A percentile compares a stretch with the other conserved stretches of the same genome.
Evolutionary conservation across 192 early-diverging fungal species (phyloP).

Genomic region (Cetraspora pellucida): DNA sequence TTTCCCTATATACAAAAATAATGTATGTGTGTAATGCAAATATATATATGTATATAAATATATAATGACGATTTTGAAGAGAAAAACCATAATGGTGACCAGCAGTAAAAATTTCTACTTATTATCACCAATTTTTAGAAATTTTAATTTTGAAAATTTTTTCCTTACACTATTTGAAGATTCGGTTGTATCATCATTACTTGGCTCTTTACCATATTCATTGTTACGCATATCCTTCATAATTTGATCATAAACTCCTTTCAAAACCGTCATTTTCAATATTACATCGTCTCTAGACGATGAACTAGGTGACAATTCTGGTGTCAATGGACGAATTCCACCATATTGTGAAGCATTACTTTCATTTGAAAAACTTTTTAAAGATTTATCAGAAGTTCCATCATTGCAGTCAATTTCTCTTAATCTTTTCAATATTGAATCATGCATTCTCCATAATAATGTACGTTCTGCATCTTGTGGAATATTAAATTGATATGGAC

Average conservation of each 20-base stretch:
- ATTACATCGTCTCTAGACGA: slow-evolving; percentile 37
- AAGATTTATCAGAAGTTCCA: slow-evolving; percentile 35
- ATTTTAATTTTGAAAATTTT: slow-evolving; percentile 32
- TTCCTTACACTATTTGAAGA: slow-evolving; percentile 25
- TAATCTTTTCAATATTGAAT: slow-evolving; percentile 47
- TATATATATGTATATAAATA: too few species aligned
- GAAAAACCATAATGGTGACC: too few species aligned
- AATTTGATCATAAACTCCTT: slow-evolving; percentile 52
- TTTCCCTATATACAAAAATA: too few species aligned
- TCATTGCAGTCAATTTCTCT: slow-evolving; percentile 48
- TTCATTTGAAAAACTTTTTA: slow-evolving; percentile 27
- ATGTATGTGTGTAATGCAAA: too few species aligned
- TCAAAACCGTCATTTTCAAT: slow-evolving; percentile 47
- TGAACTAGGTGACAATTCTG: not conserved
- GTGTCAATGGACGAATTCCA: not conserved
- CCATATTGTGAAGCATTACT: slow-evolving; percentile 20
- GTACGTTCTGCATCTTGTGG: slow-evolving; percentile 48
- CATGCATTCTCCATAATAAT: slow-evolving; percentile 51
- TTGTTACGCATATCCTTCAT: slow-evolving; percentile 39
- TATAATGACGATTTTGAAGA: too few species aligned
- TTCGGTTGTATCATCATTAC: slow-evolving; percentile 22
- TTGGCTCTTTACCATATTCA: slow-evolving; percentile 24
- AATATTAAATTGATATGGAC: slow-evolving; percentile 42
- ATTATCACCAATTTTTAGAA: slow-evolving; percentile 22
- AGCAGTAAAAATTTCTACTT: not conserved